Evolutionary conservation across 179 eudicot species (phyloP), one percentile per base, ranked within the genome.

Genomic region (Silene noctiflora): DNA sequence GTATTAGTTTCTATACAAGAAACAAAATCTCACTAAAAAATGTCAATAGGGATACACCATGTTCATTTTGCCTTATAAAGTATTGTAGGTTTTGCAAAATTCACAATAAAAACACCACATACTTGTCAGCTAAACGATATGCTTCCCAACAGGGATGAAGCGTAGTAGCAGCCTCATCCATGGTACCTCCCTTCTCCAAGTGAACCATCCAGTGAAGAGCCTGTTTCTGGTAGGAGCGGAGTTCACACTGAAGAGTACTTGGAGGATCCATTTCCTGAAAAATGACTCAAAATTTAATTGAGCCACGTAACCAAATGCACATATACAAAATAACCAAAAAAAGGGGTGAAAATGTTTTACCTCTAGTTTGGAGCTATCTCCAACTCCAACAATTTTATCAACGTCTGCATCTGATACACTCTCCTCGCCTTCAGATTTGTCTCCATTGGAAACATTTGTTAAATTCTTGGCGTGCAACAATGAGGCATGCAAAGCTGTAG

Each of bases 81-180:
- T 16, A 39, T 14, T 61, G 22, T 27, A 63, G 7, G 25, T 20
- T 71, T 20, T 39, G 14, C 25, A 31, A 10, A 27, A 48, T 6
- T 35, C 6, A 16, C 17, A 60, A 60, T 39, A 24, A 60, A 6
- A 67, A 42, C 27, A 10, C 64, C 58, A 79, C 85, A 74, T 85
- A 93, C 99, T 87, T 83, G 83, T 93, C 99, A 70, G 91, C 92
- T 70, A 95, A 93, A 55, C 73, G 91, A 83, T 89, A 95, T 19
- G 96, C 97, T 83, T 88, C 93, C 99, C 99, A 95, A 78, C 99
- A 95, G 35, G 99, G 99, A 71, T 95, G 99, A 77, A 95, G 88
- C 51, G 97, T 89, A 35, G 89, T 83, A 77, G 92, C 95, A 71
- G 88, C 97, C 78, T 91, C 93, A 77, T 88, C 97, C 72, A 75